These are phyloP conservation scores for Ceratocystis variospora DNA, from an alignment of 2,329 filamentous ascomycete species.

Conservation along the genomic window DNA sequence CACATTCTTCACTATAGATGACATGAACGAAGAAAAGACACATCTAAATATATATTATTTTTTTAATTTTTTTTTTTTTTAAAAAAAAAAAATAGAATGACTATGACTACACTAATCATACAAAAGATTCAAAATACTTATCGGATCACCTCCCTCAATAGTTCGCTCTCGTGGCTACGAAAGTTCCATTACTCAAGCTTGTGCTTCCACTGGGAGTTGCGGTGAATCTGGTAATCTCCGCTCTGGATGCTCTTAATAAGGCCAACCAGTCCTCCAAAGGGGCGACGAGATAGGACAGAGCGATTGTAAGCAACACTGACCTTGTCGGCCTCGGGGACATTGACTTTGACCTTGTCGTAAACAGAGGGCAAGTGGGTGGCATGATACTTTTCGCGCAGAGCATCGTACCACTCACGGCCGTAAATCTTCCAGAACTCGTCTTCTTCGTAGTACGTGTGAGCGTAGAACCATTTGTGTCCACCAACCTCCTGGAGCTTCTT, in stretches of 20 bases:
- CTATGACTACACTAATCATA: neutral
- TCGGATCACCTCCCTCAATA: neutral
- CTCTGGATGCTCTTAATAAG: slow-evolving; percentile 46
- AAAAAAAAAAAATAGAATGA: neutral
- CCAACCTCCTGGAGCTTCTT: slow-evolving; percentile 52
- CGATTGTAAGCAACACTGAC: slow-evolving; percentile 30
- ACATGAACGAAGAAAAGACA: too few species aligned
- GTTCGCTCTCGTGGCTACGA: neutral
- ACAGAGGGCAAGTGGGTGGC: slow-evolving; percentile 50
- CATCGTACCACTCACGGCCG: slow-evolving; percentile 45
- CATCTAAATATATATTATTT: too few species aligned
- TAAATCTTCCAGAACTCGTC: slow-evolving; percentile 56
- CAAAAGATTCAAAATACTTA: neutral
- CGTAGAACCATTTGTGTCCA: slow-evolving; percentile 79
- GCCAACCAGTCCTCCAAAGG: slow-evolving; percentile 45
- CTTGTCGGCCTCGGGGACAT: slow-evolving; percentile 32
- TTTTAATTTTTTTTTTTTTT: neutral
- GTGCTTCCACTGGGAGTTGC: slow-evolving; percentile 41
- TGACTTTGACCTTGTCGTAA: slow-evolving; percentile 55
- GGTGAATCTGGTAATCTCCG: slow-evolving; percentile 41
- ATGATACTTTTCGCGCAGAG: slow-evolving; percentile 46
- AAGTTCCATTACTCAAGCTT: slow-evolving; percentile 24
- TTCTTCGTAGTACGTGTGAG: slow-evolving; percentile 70
- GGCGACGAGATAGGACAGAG: slow-evolving; percentile 37
- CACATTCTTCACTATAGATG: too few species aligned